Conservation (phyloP, 345 rosid genomes). For the Aquilaria yunnanensis region DNA sequence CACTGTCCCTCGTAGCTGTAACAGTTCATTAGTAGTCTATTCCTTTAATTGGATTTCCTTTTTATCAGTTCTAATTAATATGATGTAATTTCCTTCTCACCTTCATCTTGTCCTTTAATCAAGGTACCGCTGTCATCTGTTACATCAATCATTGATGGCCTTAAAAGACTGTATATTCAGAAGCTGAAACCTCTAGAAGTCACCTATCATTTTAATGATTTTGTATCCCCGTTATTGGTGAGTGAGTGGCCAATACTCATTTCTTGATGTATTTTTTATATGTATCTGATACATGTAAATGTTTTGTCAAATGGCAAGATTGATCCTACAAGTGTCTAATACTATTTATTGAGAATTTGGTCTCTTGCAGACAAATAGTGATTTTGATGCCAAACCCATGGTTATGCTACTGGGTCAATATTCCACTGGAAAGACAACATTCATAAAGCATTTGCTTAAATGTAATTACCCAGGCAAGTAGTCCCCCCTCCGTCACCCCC, state of each 20-base stretch:
- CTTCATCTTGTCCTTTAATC: constrained; percentile 1
- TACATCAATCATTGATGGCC: constrained; percentile 87
- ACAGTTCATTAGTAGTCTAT: not conserved
- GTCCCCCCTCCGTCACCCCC: constrained; percentile 10
- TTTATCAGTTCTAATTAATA: not conserved
- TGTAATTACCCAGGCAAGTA: constrained; percentile 70
- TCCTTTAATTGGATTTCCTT: constrained; percentile 2
- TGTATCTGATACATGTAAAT: constrained; percentile 1
- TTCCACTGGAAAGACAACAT: constrained; percentile 97
- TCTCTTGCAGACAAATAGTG: constrained; percentile 68
- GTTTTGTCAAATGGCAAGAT: constrained; percentile 9
- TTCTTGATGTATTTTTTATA: constrained; percentile 12
- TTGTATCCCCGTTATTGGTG: constrained; percentile 85
- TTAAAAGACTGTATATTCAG: constrained; percentile 83
- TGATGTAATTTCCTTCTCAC: not conserved
- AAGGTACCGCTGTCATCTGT: constrained; percentile 78
- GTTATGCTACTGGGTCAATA: constrained; percentile 98
- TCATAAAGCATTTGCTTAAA: constrained; percentile 89
- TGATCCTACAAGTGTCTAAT: constrained; percentile 10
- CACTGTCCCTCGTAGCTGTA: no score
- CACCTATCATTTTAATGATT: constrained; percentile 82
- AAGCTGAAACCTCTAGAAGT: constrained; percentile 91
- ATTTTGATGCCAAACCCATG: constrained; percentile 96
- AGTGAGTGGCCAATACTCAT: constrained; percentile 25
- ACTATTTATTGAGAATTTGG: not conserved